Conservation (phyloP, 345 rosid species). For the Anacardium occidentale region DNA sequence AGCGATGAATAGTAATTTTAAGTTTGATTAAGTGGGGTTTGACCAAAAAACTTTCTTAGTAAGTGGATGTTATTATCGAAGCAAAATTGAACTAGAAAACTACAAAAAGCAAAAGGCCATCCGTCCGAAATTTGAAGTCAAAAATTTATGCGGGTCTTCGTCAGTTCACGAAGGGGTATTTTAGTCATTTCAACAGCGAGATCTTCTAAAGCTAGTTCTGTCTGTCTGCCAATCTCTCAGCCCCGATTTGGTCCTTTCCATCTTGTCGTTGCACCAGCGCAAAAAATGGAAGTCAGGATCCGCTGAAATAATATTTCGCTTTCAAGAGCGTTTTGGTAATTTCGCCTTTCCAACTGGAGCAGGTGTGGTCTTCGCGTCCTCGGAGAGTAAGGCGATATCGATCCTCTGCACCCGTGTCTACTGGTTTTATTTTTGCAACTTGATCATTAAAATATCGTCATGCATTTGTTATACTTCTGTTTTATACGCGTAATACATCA, state of each 20-base stretch:
- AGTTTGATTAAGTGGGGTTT: too few relatives aligned
- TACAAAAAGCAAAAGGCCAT: not conserved
- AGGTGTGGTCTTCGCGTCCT: not conserved
- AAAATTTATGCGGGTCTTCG: not conserved
- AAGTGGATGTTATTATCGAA: not conserved
- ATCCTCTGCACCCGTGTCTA: not conserved
- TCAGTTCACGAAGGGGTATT: conserved; percentile 18
- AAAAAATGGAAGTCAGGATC: not conserved
- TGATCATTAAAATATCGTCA: too few relatives aligned
- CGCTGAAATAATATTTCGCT: not conserved
- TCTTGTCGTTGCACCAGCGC: not conserved
- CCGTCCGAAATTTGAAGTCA: conserved; percentile 2
- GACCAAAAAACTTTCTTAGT: too few relatives aligned
- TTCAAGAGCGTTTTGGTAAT: conserved; percentile 1
- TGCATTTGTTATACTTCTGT: too few relatives aligned
- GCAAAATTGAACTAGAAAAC: not conserved
- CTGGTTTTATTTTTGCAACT: not conserved
- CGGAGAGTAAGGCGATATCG: too few relatives aligned
- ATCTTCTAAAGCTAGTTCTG: not conserved
- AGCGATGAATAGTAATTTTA: too few relatives aligned
- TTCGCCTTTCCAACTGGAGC: not conserved
- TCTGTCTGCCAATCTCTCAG: conserved; percentile 17
- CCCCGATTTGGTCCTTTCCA: not conserved
- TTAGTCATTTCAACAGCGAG: conserved; percentile 34
- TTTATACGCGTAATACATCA: too few relatives aligned